Percentiles rank a stretch among this genome's conserved stretches.
Conservation (phyloP, 2,329 filamentous ascomycete species). For the Aspergillus quadricinctus region DNA sequence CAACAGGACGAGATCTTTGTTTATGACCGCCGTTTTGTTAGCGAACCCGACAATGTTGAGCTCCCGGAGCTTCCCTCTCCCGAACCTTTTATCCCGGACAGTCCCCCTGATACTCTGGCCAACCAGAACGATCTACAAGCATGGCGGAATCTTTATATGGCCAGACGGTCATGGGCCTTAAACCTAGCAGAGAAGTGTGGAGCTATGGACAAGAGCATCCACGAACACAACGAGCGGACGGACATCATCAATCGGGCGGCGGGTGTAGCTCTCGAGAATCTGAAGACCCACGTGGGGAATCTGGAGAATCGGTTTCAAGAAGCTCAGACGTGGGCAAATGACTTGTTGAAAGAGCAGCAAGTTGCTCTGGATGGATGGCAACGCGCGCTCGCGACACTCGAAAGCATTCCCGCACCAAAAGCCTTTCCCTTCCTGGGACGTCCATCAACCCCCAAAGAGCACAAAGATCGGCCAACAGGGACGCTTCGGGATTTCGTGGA, state of each 20-base stretch:
- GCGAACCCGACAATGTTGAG: constrained; percentile 43
- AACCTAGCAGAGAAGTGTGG: constrained; percentile 65
- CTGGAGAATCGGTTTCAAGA: constrained; percentile 44
- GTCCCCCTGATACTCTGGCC: constrained; percentile 73
- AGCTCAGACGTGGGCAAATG: constrained; percentile 44
- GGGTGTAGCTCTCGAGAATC: constrained; percentile 78
- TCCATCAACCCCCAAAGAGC: constrained; percentile 37
- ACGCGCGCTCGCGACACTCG: constrained; percentile 31
- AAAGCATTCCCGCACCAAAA: constrained; percentile 40
- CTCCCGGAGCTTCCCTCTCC: constrained; percentile 51
- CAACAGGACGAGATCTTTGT: constrained; percentile 79
- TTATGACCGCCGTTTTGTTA: constrained; percentile 75
- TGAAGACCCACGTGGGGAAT: constrained; percentile 45
- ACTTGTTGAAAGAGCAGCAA: constrained; percentile 42
- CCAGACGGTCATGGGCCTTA: constrained; percentile 74
- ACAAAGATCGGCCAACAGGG: constrained; percentile 45
- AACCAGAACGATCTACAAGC: constrained; percentile 75
- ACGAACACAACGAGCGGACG: constrained; percentile 47
- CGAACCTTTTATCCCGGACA: constrained; percentile 55
- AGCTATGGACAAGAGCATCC: constrained; percentile 58
- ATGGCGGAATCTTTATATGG: constrained; percentile 84
- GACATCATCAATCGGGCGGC: constrained; percentile 67
- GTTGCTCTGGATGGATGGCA: constrained; percentile 43
- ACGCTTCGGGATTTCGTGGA: constrained; percentile 75
- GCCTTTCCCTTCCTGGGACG: constrained; percentile 41